Evolutionary conservation across 345 rosid genomes (phyloP).

Genomic region (Salix dunnii): DNA sequence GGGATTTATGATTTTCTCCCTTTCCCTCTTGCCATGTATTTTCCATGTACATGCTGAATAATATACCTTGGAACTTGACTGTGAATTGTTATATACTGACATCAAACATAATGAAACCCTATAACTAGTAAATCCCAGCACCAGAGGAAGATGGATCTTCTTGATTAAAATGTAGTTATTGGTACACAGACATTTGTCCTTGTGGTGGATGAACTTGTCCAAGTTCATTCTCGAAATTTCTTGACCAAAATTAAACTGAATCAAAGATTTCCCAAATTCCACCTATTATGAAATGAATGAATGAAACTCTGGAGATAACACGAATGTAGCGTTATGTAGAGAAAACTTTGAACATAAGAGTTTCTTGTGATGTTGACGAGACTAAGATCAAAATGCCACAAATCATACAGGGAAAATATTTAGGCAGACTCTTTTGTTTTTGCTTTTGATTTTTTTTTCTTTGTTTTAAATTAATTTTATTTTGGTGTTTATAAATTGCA

Average conservation of each 20-base stretch:
- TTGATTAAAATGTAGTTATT: not conserved
- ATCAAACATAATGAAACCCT: not conserved
- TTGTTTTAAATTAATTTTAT: too few species aligned
- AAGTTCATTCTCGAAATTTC: not conserved
- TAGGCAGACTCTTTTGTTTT: too few species aligned
- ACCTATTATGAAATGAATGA: not conserved
- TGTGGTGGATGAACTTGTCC: not conserved
- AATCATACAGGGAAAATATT: too few species aligned
- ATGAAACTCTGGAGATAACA: not conserved
- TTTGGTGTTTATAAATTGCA: too few species aligned
- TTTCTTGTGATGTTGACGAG: not conserved
- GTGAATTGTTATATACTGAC: not conserved
- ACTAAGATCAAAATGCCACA: too few species aligned
- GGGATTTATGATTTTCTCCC: not conserved
- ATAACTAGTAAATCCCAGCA: not conserved
- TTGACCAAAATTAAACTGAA: not conserved
- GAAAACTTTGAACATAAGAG: not conserved
- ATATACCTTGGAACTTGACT: too few species aligned
- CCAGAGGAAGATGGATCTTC: not conserved
- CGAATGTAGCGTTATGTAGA: not conserved
- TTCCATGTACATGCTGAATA: too few species aligned
- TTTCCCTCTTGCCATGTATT: too few species aligned
- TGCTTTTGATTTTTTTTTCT: too few species aligned
- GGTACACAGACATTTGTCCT: not conserved
- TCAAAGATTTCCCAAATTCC: not conserved